Percentiles rank a stretch among this genome's conserved stretches.
These are phyloP conservation scores for Tanacetum coccineum DNA, from an alignment of 129 eudicot genomes.

Conservation along the genomic window DNA sequence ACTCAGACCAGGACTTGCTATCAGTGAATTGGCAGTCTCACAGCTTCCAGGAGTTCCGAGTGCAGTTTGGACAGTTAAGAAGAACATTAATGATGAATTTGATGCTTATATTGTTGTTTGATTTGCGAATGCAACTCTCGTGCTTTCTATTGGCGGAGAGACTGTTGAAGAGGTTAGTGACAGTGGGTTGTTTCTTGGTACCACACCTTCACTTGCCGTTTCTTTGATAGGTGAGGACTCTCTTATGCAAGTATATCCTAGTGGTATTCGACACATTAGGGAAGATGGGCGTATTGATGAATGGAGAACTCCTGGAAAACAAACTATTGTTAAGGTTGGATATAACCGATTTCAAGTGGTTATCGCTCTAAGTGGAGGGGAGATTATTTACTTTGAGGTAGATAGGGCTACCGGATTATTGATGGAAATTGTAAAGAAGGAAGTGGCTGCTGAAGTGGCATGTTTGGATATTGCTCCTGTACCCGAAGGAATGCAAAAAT, in stretches of 20 bases:
- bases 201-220: too few relatives aligned
- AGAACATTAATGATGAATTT: constrained; percentile 89
- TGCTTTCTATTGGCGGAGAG: constrained; percentile 88
- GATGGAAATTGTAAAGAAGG: constrained; percentile 88
- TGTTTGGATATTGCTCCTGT: constrained; percentile 99
- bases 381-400: constrained; percentile 91
- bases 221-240: constrained; percentile 98
- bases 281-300: constrained; percentile 95
- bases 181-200: too few relatives aligned
- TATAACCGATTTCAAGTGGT: constrained; percentile 91
- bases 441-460: constrained; percentile 96
- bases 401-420: constrained; percentile 79
- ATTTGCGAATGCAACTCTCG: constrained; percentile 95
- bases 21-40: constrained; percentile 96
- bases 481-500: constrained; percentile 91
- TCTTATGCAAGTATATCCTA: constrained; percentile 99
- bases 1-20: constrained; percentile 84
- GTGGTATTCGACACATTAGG: too few relatives aligned
- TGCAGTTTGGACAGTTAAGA: constrained; percentile 99
- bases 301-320: constrained; percentile 99
- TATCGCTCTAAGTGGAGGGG: constrained; percentile 92
- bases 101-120: constrained; percentile 98
- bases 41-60: constrained; percentile 96
- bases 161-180: constrained; percentile 99
- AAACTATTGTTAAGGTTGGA: constrained; percentile 95